phyloP scores from a whole-genome alignment of 2,329 filamentous ascomycete species.

The Colletotrichum tropicicola region DNA sequence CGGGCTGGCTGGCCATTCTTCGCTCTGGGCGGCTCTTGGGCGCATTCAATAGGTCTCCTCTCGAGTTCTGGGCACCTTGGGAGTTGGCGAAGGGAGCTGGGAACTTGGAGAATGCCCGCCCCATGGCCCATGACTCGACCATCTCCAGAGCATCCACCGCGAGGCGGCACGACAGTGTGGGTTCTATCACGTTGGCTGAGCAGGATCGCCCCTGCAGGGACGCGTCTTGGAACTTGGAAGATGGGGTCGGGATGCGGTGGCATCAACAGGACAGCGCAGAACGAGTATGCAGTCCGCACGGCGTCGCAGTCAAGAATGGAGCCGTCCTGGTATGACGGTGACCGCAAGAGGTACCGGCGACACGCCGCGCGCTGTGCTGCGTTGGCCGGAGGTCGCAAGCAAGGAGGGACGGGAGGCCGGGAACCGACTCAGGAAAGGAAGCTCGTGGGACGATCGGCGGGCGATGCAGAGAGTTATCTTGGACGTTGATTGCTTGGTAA shows the following conservation, averaged over 20 bases:
- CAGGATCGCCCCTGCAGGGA: conserved; percentile 21
- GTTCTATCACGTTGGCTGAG: not conserved
- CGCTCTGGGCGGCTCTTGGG: too few relatives aligned
- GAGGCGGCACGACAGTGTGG: not conserved
- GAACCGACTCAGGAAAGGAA: conserved; percentile 18
- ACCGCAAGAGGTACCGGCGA: too few relatives aligned
- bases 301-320: conserved; percentile 19
- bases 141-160: conserved; percentile 28
- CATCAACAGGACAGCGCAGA: conserved; percentile 5
- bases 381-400: conserved; percentile 14
- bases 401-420: conserved; percentile 21
- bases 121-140: conserved; percentile 18
- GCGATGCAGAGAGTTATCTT: not conserved
- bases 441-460: conserved; percentile 18
- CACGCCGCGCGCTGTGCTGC: too few relatives aligned
- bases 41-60: not conserved
- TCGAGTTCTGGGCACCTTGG: conserved; percentile 8
- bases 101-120: too few relatives aligned
- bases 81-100: not conserved
- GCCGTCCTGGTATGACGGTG: too few relatives aligned
- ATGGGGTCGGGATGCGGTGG: not conserved
- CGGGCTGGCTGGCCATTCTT: not conserved
- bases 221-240: conserved; percentile 14
- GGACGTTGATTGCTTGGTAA: not conserved
- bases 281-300: not conserved